These are phyloP conservation scores for Sungouiella thailandica DNA, from an alignment of 805 yeast genomes.

Conservation along the genomic window DNA sequence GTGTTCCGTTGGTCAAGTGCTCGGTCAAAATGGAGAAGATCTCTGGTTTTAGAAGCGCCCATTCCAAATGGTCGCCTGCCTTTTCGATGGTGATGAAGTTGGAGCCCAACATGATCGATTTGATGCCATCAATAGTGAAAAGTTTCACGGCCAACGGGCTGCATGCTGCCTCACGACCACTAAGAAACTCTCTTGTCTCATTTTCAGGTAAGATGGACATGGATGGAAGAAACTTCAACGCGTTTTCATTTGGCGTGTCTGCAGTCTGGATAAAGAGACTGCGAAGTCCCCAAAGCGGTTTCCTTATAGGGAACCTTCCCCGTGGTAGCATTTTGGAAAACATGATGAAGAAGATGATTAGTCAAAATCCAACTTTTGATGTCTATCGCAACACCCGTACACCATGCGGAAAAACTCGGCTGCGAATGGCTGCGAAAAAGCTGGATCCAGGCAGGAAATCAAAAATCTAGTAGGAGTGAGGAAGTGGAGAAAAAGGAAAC, in stretches of 20 bases:
- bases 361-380: no score
- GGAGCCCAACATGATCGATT: conserved; percentile 72
- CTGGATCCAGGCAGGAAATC: no score
- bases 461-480: no score
- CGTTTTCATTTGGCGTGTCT: conserved; percentile 82
- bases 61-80: conserved; percentile 40
- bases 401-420: no score
- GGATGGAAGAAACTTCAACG: conserved; percentile 78
- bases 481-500: no score
- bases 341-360: no score
- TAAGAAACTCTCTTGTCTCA: conserved; percentile 65
- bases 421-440: no score
- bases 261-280: conserved; percentile 71
- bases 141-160: conserved; percentile 76
- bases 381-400: no score
- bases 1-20: conserved; percentile 49
- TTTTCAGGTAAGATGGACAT: conserved; percentile 53
- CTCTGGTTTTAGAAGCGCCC: conserved; percentile 65
- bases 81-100: conserved; percentile 83
- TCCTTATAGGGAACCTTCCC: background rate
- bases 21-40: conserved; percentile 57
- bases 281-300: background rate
- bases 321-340: background rate
- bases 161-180: conserved; percentile 68
- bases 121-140: conserved; percentile 71